Evolutionary conservation across 768 basidiomycete genomes (phyloP), one percentile per base, ranked within the genome.

Genomic region (Cubamyces lactineus): DNA sequence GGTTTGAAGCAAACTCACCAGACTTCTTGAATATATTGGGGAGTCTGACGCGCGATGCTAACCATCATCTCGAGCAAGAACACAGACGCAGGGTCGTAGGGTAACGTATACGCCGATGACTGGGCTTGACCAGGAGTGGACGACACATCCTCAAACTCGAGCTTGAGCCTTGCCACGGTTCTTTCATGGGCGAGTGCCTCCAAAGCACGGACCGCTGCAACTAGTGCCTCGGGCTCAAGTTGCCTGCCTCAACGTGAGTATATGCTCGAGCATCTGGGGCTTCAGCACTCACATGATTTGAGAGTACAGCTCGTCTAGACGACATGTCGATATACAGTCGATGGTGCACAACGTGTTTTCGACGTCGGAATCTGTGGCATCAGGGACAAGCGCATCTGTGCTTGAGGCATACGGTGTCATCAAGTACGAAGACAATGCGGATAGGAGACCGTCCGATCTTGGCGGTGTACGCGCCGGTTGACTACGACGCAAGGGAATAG

Each of bases 31-130:
- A 98, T 88, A 67, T 88, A 83, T 62, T 87, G 83, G 8, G 88
- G 83, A 1, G 89, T 84, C 61, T 92, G 86, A 64, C 84, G 87
- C 1, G 90, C 83, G 42, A 98, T 86, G 73, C 94, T 96, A 66
- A 94, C 87, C 89, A 98, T 96, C 52, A 86, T 92, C 74, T 99
- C 97, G 63, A 98, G 75, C 40, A 98, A 85, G 76, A 98, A 96
- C 0, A 97, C 88, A 8, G 95, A 92, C 3, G 94, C 92, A 12
- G 97, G 94, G 72, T 99, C 97, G 68, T 98, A 99, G 11, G 96
- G 86, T 9, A 96, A 76, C 53, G 88, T 82, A 55, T 79, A 82
- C 2, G 76, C 70, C 5, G 72, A 78, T 28, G 82, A 82, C 70
- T 70, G 64, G 13, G 66, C 52, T n/a, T 68, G 68, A 16, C 66